Evolutionary conservation across 768 basidiomycete species (phyloP), one percentile per base, ranked within the genome.

Genomic region (Auricularia auricula-judae): DNA sequence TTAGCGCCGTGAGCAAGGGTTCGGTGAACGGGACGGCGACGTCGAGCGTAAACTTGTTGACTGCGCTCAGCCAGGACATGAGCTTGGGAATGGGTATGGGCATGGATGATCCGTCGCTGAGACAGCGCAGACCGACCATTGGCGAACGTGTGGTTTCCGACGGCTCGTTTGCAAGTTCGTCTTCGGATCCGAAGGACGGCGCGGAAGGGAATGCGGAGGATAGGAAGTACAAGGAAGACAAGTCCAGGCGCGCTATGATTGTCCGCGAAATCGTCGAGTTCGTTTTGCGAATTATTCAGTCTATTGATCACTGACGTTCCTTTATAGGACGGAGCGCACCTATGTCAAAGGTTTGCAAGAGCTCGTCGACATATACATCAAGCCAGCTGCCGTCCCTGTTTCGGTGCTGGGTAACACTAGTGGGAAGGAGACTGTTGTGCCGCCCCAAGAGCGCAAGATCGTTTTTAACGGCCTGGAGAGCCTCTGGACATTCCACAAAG

Each of bases 311-410:
- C 62, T 71, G 35, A 72, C 67, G 68, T 59, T 4, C 3, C 64
- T 62, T 36, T 68, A 42, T 71, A 93, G 92, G 70, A 98, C 96
- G 54, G 97, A 99, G 75, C 82, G 89, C 66, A 93, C 94, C 1
- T 99, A 99, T 75, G 91, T 96, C 66, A 88, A 88, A 67, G 90
- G 93, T n/a, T 77, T 99, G 36, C 87, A 91, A 71, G 96, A 97
- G 74, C 84, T 99, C 8, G 86, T 95, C 61, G 90, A 93, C 65
- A 96, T 99, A 62, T 99, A 98, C 72, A 90, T 98, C 76, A 88
- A 86, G 71, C 93, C 94, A 54, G 87, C 89, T 4, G 79, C 84
- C 10, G 82, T 82, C 33, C 80, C 87, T 3, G 85, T 89, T 63
- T 88, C 86, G 68, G 74, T 87, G 29, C 80, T 89, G 36, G 84